Base-by-base conservation (phyloP, 441 rosid genomes). In the Pelargonium citronellum region DNA sequence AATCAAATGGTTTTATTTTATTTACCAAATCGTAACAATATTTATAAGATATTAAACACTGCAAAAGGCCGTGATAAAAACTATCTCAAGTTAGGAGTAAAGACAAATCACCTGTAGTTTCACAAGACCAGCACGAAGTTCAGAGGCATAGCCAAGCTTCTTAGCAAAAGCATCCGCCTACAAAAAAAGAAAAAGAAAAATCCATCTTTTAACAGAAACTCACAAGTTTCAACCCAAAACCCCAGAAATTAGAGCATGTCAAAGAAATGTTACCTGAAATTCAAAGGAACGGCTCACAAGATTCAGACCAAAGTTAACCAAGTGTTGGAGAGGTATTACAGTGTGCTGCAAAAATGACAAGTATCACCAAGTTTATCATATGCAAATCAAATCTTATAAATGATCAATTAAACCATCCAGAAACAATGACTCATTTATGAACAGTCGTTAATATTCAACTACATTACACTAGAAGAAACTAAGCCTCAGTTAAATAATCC, bases 81-180 rank as follows among this genome's bases (percentile, higher is more conserved):
- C 4, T 9, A 57, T 57, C 24, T 57, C 11, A 57, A 57, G 62
- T 17, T 58, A 58, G 19, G 27, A 16, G 27, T 64, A 2, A n/a
- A 47, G 12, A 67, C 22, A 41, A 39, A 75, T 87, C 71, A 91
- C 99, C 99, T 95, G 97, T 62, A 95, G 87, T 79, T 92, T 95
- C 83, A 95, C 97, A 60, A 95, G 97, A 78, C 86, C 96, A 69
- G 88, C 86, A 65, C 96, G 94, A 60, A 95, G 92, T 75, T 89
- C 72, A 76, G 87, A 68, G 16, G 90, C 81, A 79, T 89, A 95
- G 27, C 96, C 94, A 72, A 91, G 95, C 72, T 87, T 90, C 85
- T 87, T 91, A 17, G 96, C 97, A 83, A 95, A 95, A 1, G 89
- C 99, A 84, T 95, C 97, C 75, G 99, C 99, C 99, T 91, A 65